These are phyloP conservation scores for Durio zibethinus DNA, from an alignment of 345 rosid genomes.

Conservation along the genomic window DNA sequence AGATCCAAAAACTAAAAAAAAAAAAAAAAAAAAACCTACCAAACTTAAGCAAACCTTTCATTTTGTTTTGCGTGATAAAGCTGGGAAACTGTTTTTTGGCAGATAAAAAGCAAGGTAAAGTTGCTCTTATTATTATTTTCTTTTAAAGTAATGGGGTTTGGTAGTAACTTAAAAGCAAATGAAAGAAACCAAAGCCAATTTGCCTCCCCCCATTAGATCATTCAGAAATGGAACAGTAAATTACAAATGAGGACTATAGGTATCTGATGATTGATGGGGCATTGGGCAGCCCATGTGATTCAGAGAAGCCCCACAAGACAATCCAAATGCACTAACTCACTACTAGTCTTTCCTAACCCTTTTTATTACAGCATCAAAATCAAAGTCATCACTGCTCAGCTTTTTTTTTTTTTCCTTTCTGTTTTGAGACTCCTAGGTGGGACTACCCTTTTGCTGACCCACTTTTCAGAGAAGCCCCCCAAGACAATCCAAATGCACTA, in stretches of 20 bases:
- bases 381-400: not conserved
- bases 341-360: not conserved
- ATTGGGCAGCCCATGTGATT: slow-evolving; percentile 22
- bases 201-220: not conserved
- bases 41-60: slow-evolving; percentile 7
- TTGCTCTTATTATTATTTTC: not conserved
- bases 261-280: not conserved
- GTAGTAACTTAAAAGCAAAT: not conserved
- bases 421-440: not conserved
- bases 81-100: slow-evolving; percentile 9
- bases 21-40: too few relatives aligned
- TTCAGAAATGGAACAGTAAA: not conserved
- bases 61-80: not conserved
- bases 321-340: not conserved
- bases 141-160: slow-evolving; percentile 7
- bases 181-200: not conserved
- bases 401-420: not conserved
- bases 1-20: too few relatives aligned
- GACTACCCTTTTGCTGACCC: slow-evolving; percentile 19
- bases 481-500: not conserved
- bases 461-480: not conserved
- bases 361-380: not conserved
- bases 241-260: not conserved
- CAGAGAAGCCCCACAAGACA: not conserved
- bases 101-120: not conserved